These are phyloP conservation scores for Bisporella sp. DNA, from an alignment of 2,329 filamentous ascomycete genomes.

Conservation along the genomic window DNA sequence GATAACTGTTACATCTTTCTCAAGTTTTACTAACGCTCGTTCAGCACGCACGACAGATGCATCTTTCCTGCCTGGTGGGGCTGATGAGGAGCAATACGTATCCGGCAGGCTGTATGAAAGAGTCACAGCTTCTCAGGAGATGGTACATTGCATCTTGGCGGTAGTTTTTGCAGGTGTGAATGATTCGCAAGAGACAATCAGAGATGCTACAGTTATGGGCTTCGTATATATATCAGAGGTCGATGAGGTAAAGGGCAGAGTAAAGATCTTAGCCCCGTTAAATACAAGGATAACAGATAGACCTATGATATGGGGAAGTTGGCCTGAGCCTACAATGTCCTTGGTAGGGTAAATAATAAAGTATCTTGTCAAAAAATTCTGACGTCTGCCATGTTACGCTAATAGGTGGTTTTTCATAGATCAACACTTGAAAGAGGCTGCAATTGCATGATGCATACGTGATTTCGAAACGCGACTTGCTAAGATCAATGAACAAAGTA, in stretches of 20 bases:
- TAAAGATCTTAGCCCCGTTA: conserved; percentile 78
- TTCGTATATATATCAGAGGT: conserved; percentile 92
- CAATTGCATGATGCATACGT: too few relatives aligned
- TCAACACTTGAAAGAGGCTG: too few relatives aligned
- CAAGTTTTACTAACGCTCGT: conserved; percentile 5
- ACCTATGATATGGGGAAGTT: conserved; percentile 77
- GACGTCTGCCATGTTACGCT: too few relatives aligned
- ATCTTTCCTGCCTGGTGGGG: conserved; percentile 28
- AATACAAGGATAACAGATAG: conserved; percentile 72
- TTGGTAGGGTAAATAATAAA: conserved; percentile 16
- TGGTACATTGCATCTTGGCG: conserved; percentile 78
- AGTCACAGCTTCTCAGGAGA: conserved; percentile 55
- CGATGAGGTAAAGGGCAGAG: conserved; percentile 72
- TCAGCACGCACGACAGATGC: conserved; percentile 21
- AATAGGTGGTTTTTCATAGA: too few relatives aligned
- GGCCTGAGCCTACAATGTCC: conserved; percentile 72
- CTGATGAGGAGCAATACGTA: conserved; percentile 22
- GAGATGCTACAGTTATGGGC: conserved; percentile 79
- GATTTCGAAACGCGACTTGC: too few relatives aligned
- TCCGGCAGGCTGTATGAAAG: conserved; percentile 46
- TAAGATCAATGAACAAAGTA: too few relatives aligned
- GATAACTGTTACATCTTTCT: conserved; percentile 13
- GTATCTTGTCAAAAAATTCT: too few relatives aligned
- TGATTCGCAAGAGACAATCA: conserved; percentile 64
- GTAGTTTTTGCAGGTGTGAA: conserved; percentile 71